phyloP scores from a whole-genome alignment of 228 moss, liverwort and hornwort species.

The Sphagnum magellanicum region DNA sequence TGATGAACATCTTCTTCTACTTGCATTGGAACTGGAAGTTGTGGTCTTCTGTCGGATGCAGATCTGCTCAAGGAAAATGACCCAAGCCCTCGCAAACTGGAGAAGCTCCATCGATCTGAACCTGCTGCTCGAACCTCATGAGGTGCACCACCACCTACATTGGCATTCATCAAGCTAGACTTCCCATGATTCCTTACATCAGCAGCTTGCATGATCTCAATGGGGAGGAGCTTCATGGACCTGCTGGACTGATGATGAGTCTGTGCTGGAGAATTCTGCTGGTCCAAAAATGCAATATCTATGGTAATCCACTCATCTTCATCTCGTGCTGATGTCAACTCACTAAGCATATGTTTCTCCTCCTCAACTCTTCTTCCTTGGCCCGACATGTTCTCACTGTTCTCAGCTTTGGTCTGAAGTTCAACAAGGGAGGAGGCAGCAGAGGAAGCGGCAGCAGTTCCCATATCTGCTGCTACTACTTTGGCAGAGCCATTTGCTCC shows the following conservation, averaged over 20 bases:
- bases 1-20: background rate
- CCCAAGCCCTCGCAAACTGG: slow-evolving; percentile 11
- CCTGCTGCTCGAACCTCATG: background rate
- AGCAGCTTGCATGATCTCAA: too few species aligned
- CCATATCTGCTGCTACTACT: too few species aligned
- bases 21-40: slow-evolving; percentile 14
- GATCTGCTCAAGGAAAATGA: slow-evolving; percentile 31
- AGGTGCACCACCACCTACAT: too few species aligned
- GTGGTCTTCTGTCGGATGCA: slow-evolving; percentile 26
- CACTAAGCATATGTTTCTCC: background rate
- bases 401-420: background rate
- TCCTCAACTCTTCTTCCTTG: background rate
- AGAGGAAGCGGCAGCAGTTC: background rate
- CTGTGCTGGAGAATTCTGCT: too few species aligned
- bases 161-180: too few species aligned
- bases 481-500: background rate
- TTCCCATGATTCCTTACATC: too few species aligned
- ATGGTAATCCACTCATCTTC: background rate
- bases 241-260: too few species aligned
- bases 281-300: background rate
- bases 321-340: background rate
- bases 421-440: background rate
- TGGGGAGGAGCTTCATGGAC: too few species aligned
- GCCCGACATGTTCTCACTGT: background rate
- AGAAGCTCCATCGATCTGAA: slow-evolving; percentile 19